Evolutionary conservation across 2,329 filamentous ascomycete species (phyloP).

Genomic region (Hyphodiscus sp.): DNA sequence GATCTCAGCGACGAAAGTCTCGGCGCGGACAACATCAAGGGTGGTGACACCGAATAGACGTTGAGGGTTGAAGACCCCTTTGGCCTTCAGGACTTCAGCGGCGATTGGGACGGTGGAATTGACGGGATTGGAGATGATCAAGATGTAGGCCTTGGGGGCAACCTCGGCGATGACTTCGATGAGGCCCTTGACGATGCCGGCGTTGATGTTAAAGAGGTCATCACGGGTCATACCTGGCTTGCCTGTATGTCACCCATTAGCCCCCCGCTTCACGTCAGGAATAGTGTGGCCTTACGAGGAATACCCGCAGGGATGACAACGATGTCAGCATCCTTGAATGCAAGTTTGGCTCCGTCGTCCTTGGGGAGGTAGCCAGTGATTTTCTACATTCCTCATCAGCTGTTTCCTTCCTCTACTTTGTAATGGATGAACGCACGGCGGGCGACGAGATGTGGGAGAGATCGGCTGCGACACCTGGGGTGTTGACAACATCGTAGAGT

Average conservation of each 20-base stretch:
- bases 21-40: conserved; percentile 93
- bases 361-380: conserved; percentile 82
- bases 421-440: conserved; percentile 53
- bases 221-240: conserved; percentile 99
- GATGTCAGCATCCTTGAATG: conserved; percentile 89
- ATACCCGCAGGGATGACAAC: conserved; percentile 97
- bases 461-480: conserved; percentile 90
- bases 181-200: conserved; percentile 91
- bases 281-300: conserved; percentile 62
- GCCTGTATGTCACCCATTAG: conserved; percentile 45
- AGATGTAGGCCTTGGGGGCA: conserved; percentile 86
- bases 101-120: conserved; percentile 98
- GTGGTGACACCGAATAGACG: conserved; percentile 98
- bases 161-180: conserved; percentile 82
- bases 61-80: conserved; percentile 89
- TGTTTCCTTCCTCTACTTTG: background rate
- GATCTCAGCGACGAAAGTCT: conserved; percentile 93
- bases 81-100: conserved; percentile 91
- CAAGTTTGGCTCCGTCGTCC: conserved; percentile 77
- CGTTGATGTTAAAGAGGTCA: conserved; percentile 99
- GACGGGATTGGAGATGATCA: conserved; percentile 98
- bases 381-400: conserved; percentile 50
- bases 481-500: conserved; percentile 99
- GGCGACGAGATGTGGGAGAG: conserved; percentile 94
- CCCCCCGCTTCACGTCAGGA: background rate